Conservation (phyloP, 2,329 filamentous ascomycete species). For the Alternaria solani region DNA sequence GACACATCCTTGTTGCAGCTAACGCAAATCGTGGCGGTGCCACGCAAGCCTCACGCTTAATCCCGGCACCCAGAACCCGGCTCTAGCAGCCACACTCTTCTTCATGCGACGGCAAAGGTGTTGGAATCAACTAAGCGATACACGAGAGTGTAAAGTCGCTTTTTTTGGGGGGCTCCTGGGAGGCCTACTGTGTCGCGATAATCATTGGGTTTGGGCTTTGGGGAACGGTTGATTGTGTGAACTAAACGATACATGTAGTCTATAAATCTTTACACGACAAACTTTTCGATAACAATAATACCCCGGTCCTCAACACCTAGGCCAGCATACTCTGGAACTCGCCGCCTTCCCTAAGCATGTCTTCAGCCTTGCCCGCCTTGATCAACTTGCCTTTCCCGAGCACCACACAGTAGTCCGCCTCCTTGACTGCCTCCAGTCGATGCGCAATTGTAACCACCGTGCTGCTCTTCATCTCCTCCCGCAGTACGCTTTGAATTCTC, state of each 20-base stretch:
- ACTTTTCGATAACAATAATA: neutral
- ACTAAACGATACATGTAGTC: neutral
- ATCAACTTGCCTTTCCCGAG: constrained; percentile 61
- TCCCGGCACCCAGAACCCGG: neutral
- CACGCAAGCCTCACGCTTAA: constrained; percentile 17
- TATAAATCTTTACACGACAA: neutral
- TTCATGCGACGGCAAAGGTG: neutral
- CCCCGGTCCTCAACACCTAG: constrained; percentile 4
- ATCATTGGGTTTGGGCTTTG: no score
- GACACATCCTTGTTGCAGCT: constrained; percentile 21
- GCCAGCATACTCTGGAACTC: constrained; percentile 48
- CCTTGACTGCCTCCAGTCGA: constrained; percentile 67
- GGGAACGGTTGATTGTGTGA: no score
- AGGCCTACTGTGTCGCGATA: no score
- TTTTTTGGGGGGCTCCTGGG: no score
- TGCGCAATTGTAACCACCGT: constrained; percentile 74
- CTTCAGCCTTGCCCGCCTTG: constrained; percentile 43
- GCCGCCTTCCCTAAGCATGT: constrained; percentile 47
- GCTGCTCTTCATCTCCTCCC: constrained; percentile 64
- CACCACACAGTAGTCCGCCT: constrained; percentile 64
- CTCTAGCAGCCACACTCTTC: neutral
- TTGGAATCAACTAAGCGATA: neutral
- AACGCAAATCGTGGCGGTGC: constrained; percentile 24
- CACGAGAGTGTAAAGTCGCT: no score
- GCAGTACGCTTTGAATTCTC: constrained; percentile 63